Percentiles rank a stretch among this genome's conserved stretches.
Evolutionary conservation across 768 basidiomycete species (phyloP).

Genomic region (Pleurotus giganteus): DNA sequence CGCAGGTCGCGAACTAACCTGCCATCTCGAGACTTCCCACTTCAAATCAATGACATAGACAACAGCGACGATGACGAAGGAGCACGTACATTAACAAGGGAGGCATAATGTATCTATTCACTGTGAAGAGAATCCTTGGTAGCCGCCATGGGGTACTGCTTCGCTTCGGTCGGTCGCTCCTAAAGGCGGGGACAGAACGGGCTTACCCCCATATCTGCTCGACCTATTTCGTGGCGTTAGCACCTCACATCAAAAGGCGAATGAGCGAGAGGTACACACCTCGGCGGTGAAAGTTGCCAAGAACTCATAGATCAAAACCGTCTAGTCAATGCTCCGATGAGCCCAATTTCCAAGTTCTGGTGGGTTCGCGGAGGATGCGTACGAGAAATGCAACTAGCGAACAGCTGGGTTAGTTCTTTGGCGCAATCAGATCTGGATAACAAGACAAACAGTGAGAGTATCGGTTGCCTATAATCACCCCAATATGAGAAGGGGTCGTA

Average conservation of each 20-base stretch:
- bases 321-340: not conserved
- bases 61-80: not conserved
- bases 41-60: not conserved
- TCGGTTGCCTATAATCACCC: not conserved
- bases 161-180: not conserved
- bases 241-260: not conserved
- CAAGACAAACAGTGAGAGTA: not conserved
- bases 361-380: not conserved
- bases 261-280: not conserved
- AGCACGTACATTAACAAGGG: not conserved
- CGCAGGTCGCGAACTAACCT: not conserved
- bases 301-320: not conserved
- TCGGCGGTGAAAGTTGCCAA: not conserved
- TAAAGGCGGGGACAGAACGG: not conserved
- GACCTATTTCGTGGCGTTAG: not conserved
- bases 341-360: not conserved
- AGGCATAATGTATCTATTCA: not conserved
- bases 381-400: not conserved
- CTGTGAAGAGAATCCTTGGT: not conserved
- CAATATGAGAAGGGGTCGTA: no score
- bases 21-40: not conserved
- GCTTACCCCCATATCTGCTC: not conserved
- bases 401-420: not conserved
- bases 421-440: not conserved
- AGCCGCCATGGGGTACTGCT: not conserved